Conservation (phyloP, 75 land plant genomes). For the Pseudotsuga menziesii region DNA sequence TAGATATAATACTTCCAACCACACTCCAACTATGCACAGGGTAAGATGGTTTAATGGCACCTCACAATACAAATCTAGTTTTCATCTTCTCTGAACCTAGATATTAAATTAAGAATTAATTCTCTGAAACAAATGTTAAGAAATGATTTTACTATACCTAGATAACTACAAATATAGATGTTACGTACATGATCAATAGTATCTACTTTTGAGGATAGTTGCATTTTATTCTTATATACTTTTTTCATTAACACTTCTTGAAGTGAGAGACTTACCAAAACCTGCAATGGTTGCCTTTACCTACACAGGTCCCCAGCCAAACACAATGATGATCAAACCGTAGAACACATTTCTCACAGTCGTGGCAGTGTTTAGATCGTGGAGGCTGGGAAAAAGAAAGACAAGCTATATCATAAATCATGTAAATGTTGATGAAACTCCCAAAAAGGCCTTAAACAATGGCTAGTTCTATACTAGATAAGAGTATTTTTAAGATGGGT, state of each 20-base stretch:
- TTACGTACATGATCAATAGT: background rate
- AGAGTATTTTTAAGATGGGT: background rate
- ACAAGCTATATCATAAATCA: background rate
- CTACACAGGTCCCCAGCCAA: constrained; percentile 97
- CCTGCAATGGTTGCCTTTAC: constrained; percentile 85
- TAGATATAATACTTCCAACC: too few species aligned
- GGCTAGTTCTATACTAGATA: background rate
- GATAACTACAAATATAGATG: background rate
- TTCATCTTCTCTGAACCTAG: background rate
- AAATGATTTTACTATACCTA: background rate
- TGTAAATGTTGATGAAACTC: background rate
- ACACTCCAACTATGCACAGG: too few species aligned
- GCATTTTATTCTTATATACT: constrained; percentile 6
- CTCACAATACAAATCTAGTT: background rate
- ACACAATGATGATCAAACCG: constrained; percentile 99
- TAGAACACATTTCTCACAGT: constrained; percentile 97
- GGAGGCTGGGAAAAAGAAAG: constrained; percentile 74
- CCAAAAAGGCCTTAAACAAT: background rate
- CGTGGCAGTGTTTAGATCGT: constrained; percentile 96
- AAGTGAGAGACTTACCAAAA: constrained; percentile 66
- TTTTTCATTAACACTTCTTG: constrained; percentile 3
- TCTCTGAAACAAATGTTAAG: background rate
- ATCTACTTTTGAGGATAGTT: background rate
- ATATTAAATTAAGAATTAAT: background rate
- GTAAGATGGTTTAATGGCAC: too few species aligned